phyloP scores from a whole-genome alignment of 2,329 filamentous ascomycete species.

The Apiospora koreana region DNA sequence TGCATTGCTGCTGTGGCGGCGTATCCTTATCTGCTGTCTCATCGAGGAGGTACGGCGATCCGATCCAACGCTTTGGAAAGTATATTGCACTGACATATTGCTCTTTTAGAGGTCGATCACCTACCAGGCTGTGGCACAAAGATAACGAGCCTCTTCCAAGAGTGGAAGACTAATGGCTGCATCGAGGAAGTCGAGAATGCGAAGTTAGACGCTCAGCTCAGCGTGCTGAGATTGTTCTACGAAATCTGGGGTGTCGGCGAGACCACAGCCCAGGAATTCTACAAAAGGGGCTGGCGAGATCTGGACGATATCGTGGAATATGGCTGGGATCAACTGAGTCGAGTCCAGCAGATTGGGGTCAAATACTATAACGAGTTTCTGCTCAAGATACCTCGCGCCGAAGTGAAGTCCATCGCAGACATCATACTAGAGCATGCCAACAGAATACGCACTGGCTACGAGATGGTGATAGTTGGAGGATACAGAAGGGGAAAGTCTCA shows the following conservation, averaged over 20 bases:
- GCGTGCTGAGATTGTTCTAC: constrained; percentile 70
- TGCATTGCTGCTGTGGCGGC: constrained; percentile 82
- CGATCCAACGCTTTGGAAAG: neutral
- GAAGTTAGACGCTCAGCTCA: constrained; percentile 63
- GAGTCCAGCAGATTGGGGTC: constrained; percentile 89
- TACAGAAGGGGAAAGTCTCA: constrained; percentile 76
- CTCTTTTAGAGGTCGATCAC: constrained; percentile 45
- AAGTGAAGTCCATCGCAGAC: constrained; percentile 70
- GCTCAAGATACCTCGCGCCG: constrained; percentile 67
- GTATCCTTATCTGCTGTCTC: constrained; percentile 58
- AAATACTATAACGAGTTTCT: constrained; percentile 91
- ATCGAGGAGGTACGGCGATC: neutral
- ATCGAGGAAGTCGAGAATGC: constrained; percentile 66
- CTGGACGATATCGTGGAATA: constrained; percentile 84
- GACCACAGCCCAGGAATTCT: constrained; percentile 79
- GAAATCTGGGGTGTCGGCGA: constrained; percentile 92
- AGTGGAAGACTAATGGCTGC: constrained; percentile 65
- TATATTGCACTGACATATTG: neutral
- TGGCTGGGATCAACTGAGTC: constrained; percentile 73
- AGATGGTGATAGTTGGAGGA: constrained; percentile 71
- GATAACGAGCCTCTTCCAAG: constrained; percentile 74
- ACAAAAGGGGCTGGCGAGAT: constrained; percentile 76
- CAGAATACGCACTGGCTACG: constrained; percentile 54
- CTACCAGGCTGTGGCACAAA: constrained; percentile 83
- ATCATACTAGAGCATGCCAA: constrained; percentile 69